phyloP scores from a whole-genome alignment of 176 grass and related monocot species.

The Oropetium thomaeum region DNA sequence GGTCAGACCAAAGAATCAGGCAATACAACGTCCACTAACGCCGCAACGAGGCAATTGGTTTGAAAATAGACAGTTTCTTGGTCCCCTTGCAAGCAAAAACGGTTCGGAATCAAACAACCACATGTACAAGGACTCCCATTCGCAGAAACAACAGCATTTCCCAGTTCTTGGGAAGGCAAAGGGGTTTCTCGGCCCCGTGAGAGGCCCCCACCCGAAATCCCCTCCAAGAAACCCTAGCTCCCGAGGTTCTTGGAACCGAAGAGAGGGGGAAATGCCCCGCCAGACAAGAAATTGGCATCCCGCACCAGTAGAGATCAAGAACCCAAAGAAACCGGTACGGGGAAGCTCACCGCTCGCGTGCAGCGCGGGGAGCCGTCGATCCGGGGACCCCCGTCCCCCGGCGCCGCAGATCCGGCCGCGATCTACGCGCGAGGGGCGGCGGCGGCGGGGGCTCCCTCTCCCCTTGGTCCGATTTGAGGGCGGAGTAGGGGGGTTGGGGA shows the following conservation, averaged over 20 bases:
- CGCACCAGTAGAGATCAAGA: background rate
- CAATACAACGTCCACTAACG: background rate
- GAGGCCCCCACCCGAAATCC: background rate
- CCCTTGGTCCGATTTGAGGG: background rate
- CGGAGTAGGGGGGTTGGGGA: background rate
- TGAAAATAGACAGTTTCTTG: background rate
- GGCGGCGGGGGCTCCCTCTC: background rate
- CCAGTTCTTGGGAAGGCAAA: background rate
- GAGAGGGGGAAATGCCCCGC: background rate
- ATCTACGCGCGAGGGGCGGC: background rate
- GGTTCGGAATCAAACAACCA: background rate
- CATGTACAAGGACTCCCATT: background rate
- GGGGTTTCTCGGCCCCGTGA: background rate
- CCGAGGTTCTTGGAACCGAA: background rate
- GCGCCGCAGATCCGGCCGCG: constrained; percentile 26
- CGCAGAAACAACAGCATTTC: background rate
- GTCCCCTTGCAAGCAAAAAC: background rate
- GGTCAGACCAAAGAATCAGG: background rate
- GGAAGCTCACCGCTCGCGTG: constrained; percentile 19
- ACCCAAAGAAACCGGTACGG: background rate
- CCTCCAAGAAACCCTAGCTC: constrained; percentile 13
- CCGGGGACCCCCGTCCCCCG: constrained; percentile 10
- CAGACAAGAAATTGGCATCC: background rate
- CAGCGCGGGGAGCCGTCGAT: constrained; percentile 13
- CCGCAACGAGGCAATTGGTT: background rate